Evolutionary conservation across 371 early-diverging fungal species (phyloP).

Genomic region (Mortierella sp.): DNA sequence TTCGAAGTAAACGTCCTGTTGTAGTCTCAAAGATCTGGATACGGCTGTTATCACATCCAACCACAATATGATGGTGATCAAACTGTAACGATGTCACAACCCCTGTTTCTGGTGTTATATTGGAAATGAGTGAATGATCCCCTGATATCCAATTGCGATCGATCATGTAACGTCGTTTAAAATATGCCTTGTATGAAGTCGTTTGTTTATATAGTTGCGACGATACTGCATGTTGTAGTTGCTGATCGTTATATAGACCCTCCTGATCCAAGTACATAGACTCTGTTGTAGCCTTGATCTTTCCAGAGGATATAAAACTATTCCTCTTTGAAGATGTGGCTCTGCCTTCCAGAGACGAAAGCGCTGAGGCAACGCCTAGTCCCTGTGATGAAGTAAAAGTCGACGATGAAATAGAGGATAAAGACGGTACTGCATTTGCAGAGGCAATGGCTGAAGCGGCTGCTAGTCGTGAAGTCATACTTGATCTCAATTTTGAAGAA

Average conservation of each 20-base stretch:
- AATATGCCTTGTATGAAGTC: slow-evolving; percentile 79
- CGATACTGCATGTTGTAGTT: neutral
- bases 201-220: slow-evolving; percentile 14
- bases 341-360: slow-evolving; percentile 15
- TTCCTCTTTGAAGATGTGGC: slow-evolving; percentile 5
- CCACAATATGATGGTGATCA: slow-evolving; percentile 87
- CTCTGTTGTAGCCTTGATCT: neutral
- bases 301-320: neutral
- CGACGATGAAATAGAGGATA: slow-evolving; percentile 2
- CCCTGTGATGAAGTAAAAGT: neutral
- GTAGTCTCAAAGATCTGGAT: slow-evolving; percentile 87
- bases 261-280: neutral
- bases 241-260: neutral
- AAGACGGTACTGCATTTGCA: neutral
- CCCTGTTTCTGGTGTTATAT: slow-evolving; percentile 80
- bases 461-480: slow-evolving; percentile 16
- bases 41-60: slow-evolving; percentile 87
- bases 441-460: slow-evolving; percentile 16
- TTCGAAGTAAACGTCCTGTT: slow-evolving; percentile 74
- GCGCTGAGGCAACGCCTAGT: slow-evolving; percentile 11
- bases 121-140: slow-evolving; percentile 74
- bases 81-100: slow-evolving; percentile 91
- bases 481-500: slow-evolving; percentile 12
- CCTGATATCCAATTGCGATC: slow-evolving; percentile 85
- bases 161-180: slow-evolving; percentile 78